Evolutionary conservation across 2,329 filamentous ascomycete genomes (phyloP).

Genomic region (Dactylonectria estremocensis): DNA sequence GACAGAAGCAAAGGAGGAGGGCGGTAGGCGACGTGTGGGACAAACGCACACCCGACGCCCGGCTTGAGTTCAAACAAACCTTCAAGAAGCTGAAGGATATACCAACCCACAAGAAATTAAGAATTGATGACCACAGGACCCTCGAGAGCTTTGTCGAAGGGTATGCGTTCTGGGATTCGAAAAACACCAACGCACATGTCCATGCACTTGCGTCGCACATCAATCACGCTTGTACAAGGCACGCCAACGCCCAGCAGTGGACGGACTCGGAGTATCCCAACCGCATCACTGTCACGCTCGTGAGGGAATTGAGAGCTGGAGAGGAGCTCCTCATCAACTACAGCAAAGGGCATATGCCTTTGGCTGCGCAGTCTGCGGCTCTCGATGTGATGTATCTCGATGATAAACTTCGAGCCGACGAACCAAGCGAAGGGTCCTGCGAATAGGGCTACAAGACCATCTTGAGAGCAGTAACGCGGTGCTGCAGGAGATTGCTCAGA

Average conservation of each 20-base stretch:
- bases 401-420: background rate
- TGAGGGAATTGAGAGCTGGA: constrained; percentile 39
- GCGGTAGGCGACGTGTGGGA: constrained; percentile 36
- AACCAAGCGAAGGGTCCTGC: background rate
- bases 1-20: constrained; percentile 13
- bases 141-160: constrained; percentile 44
- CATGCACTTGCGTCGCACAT: constrained; percentile 45
- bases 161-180: constrained; percentile 44
- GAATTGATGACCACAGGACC: constrained; percentile 12
- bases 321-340: constrained; percentile 59
- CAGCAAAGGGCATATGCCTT: constrained; percentile 47
- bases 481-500: background rate
- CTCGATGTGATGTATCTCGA: background rate
- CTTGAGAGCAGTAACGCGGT: background rate
- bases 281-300: constrained; percentile 38
- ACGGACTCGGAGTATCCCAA: constrained; percentile 22
- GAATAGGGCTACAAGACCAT: constrained; percentile 7
- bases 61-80: background rate
- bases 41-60: constrained; percentile 5
- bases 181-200: constrained; percentile 30
- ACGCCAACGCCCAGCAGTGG: constrained; percentile 47
- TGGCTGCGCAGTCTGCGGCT: constrained; percentile 44
- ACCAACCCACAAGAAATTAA: background rate
- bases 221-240: constrained; percentile 53
- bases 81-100: constrained; percentile 38